Base-by-base conservation (phyloP, 441 rosid species). In the Daphne laureola region DNA sequence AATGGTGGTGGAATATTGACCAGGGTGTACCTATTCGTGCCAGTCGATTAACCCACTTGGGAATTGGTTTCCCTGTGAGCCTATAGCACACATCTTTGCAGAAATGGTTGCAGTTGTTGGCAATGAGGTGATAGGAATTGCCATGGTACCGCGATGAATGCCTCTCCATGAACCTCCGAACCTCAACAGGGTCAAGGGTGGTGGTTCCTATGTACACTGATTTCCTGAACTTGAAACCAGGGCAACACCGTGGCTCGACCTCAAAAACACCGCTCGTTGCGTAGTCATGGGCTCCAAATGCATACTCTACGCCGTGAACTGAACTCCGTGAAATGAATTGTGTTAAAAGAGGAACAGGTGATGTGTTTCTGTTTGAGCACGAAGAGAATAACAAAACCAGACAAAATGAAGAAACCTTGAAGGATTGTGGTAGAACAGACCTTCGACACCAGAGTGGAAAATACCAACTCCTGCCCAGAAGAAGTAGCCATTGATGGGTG, bases 401-500 rank as follows among this genome's bases (percentile, higher is more conserved):
- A 17, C 5, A 43, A 38, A 17, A 5, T 6, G 49, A 45, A 17
- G 43, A 2, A 5, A 31, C 36, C 9, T 31, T 1, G 8, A 31
- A 31, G 36, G 36, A 31, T 31, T 31, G 36, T 31, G 6, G 36
- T 31, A 8, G 36, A 2, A 31, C 62, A 67, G 36, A 81, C 87
- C 87, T 76, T 81, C 87, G n/a, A 81, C 83, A 46, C 87, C 87
- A 51, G 87, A 81, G 71, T 81, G 87, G 57, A 71, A 81, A 55
- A 81, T 81, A 43, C 83, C 87, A 31, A 81, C 76, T 59, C 87
- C 87, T 31, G 78, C 81, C 87, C 87, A 81, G 53, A 78, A 78
- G 60, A 78, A 70, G 67, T 81, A 81, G 61, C 87, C 83, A 51
- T 81, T 81, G 49, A 78, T 71, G 8, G 81, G 80, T 49, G 87